Evolutionary conservation across 495 filamentous ascomycete species (phyloP), one percentile per base, ranked within the genome.

Genomic region (Tuber calosporum): DNA sequence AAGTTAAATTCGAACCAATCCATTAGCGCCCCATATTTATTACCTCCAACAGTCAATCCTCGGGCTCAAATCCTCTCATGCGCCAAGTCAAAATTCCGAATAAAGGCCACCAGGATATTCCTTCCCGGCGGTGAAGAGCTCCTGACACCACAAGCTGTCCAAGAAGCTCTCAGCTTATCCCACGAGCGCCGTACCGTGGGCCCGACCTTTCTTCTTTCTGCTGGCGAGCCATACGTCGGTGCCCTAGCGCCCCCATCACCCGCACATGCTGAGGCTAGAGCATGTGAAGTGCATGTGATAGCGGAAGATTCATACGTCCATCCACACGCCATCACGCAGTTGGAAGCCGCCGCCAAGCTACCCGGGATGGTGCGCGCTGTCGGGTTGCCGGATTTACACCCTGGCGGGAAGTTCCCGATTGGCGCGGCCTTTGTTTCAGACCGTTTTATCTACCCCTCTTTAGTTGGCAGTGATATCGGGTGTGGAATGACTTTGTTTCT

Each of bases 401-500:
- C 83, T 1, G 83, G 83, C 0, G 82, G 80, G 15, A 82, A 83
- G 66, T 84, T 82, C 36, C 83, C 83, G 1, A 82, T 84, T 22
- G 83, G 83, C 4, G 82, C 82, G 15, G 79, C 82, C 2, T 84
- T 84, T 43, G 75, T 83, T 20, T 82, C 81, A 4, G 79, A 79
- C 40, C 78, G 72, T 15, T 83, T 80, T 69, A 80, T 84, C 37
- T 82, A 83, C 62, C 83, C 83, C 13, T 81, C 83, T n/a, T 71
- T 84, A 3, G 83, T 84, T 15, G 83, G 83, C 15, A 77, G 83
- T 17, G 83, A 84, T 68, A 84, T 84, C 69, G 83, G 82, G 13
- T 84, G 83, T 58, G 83, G 83, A 0, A 84, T 84, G 83, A 77
- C 81, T 8, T 83, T 79, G 78, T 84, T 83, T 67, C 79, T 80